Percentiles rank a stretch among this genome's conserved stretches.
These are phyloP conservation scores for Nakazawaea pomicola DNA, from an alignment of 805 yeast species.

Conservation along the genomic window DNA sequence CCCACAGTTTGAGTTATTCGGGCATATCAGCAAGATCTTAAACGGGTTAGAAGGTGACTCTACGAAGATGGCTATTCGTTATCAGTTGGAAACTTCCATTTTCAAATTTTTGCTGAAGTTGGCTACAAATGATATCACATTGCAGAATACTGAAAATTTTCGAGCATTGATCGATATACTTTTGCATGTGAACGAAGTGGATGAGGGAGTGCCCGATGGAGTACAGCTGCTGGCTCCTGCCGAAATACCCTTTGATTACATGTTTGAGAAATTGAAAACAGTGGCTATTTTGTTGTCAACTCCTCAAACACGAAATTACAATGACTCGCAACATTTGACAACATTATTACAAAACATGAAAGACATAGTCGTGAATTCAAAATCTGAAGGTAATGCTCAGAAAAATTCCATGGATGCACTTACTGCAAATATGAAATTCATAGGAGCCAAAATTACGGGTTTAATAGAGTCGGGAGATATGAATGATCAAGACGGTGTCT, in stretches of 20 bases:
- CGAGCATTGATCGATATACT: background rate
- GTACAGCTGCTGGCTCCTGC: background rate
- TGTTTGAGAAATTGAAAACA: constrained; percentile 5
- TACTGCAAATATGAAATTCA: constrained; percentile 1
- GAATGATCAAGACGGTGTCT: too few species aligned
- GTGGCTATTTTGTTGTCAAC: background rate
- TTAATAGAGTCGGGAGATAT: background rate
- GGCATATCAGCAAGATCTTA: background rate
- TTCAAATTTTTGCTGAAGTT: background rate
- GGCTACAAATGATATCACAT: background rate
- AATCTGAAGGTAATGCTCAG: background rate
- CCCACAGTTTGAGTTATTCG: background rate
- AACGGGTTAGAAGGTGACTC: background rate
- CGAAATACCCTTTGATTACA: constrained; percentile 3
- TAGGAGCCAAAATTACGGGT: background rate
- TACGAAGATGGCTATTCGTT: background rate
- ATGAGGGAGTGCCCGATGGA: too few species aligned
- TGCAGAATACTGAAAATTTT: background rate
- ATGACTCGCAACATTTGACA: background rate
- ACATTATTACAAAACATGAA: constrained; percentile 1
- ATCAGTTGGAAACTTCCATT: background rate
- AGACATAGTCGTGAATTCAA: background rate
- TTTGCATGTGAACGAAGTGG: background rate
- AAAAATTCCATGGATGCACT: background rate
- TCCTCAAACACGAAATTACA: too few species aligned